Evolutionary conservation across 768 basidiomycete species (phyloP).

Genomic region (Russula foetens): DNA sequence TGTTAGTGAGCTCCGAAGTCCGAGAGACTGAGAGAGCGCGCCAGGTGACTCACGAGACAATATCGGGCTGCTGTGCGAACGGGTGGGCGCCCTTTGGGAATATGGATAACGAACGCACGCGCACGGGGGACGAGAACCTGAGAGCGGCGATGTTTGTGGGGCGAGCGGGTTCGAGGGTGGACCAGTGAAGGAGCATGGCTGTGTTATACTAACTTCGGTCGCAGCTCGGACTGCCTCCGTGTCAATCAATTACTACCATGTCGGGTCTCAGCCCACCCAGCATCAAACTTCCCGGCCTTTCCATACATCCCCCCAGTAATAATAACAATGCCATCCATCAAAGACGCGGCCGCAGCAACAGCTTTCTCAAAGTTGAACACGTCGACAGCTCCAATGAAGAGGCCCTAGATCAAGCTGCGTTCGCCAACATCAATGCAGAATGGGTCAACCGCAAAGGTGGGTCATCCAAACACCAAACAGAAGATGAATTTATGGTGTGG

Average conservation of each 20-base stretch:
- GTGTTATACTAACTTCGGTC: no score
- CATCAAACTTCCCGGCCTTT: constrained; percentile 12
- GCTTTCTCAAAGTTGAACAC: constrained; percentile 80
- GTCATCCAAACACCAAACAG: constrained; percentile 6
- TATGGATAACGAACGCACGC: constrained; percentile 57
- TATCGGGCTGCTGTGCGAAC: constrained; percentile 50
- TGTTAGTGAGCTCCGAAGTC: neutral
- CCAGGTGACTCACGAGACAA: constrained; percentile 46
- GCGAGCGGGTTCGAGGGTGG: constrained; percentile 49
- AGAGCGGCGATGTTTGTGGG: constrained; percentile 56
- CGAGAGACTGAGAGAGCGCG: neutral
- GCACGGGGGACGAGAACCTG: constrained; percentile 60
- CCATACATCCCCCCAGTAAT: neutral
- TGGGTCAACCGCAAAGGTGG: constrained; percentile 93
- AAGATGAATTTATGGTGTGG: neutral
- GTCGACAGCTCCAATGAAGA: constrained; percentile 70
- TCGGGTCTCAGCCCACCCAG: constrained; percentile 7
- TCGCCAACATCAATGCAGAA: constrained; percentile 79
- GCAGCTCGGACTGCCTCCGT: neutral
- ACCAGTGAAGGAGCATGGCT: constrained; percentile 48
- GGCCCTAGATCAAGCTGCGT: constrained; percentile 68
- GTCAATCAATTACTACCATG: neutral
- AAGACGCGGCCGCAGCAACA: constrained; percentile 51
- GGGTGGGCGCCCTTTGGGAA: constrained; percentile 60
- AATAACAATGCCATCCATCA: neutral